Evolutionary conservation across 495 filamentous ascomycete species (phyloP).

Genomic region (Penicillium goetzii): DNA sequence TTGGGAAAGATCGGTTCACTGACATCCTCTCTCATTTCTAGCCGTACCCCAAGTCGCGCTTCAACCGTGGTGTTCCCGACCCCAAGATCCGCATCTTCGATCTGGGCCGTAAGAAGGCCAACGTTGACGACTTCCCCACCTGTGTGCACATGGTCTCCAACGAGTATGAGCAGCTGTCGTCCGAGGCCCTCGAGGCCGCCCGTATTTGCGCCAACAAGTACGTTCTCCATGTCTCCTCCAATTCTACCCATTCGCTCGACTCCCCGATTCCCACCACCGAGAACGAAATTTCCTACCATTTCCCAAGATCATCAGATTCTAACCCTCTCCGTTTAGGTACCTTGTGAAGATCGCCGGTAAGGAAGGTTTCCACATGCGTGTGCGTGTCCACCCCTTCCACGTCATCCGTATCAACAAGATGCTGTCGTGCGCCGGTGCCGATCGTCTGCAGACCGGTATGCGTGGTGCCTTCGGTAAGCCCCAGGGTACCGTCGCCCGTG

Average conservation of each 20-base stretch:
- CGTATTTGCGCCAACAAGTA: slow-evolving; percentile 99
- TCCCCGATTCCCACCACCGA: background rate
- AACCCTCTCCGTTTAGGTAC: slow-evolving; percentile 57
- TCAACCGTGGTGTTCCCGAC: slow-evolving; percentile 99
- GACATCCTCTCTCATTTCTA: slow-evolving; percentile 42
- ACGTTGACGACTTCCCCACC: slow-evolving; percentile 97
- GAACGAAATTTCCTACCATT: background rate
- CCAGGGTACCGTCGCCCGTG: slow-evolving; percentile 95
- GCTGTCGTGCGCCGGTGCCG: slow-evolving; percentile 99
- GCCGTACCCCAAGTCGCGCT: slow-evolving; percentile 99
- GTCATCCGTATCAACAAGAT: slow-evolving; percentile 99
- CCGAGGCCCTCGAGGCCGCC: slow-evolving; percentile 97
- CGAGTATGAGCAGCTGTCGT: slow-evolving; percentile 98
- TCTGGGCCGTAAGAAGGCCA: slow-evolving; percentile 97
- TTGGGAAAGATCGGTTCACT: slow-evolving; percentile 28
- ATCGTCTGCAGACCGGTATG: slow-evolving; percentile 99
- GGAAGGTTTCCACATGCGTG: slow-evolving; percentile 98
- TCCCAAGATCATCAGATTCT: slow-evolving; percentile 4
- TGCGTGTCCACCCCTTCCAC: slow-evolving; percentile 98
- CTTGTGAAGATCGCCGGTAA: slow-evolving; percentile 96
- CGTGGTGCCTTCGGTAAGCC: slow-evolving; percentile 99
- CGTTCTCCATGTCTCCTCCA: slow-evolving; percentile 25
- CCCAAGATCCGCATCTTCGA: slow-evolving; percentile 99
- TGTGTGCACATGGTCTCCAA: slow-evolving; percentile 99
- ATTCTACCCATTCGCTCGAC: background rate